Evolutionary conservation across 1,284 basidiomycete genomes (phyloP), one percentile per base, ranked within the genome.

Genomic region (Lignosus rhinocerotis): DNA sequence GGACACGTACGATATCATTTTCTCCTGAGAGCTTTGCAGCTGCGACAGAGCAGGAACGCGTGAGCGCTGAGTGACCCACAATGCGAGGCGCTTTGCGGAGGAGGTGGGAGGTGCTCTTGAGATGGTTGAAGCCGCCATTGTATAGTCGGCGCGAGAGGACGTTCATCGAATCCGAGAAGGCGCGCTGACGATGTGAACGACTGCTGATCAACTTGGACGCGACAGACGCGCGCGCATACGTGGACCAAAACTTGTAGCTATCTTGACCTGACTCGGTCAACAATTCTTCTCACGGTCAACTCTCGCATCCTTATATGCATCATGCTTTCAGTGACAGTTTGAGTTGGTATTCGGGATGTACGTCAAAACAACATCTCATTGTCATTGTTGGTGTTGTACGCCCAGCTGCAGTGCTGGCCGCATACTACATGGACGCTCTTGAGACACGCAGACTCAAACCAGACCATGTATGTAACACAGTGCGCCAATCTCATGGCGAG

Each of bases 121-220:
- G 67, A 52, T 70, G 70, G 64, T 71, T 70, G 66, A 71, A 71
- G 52, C 70, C 70, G 63, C 70, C 70, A 64, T 71, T 71, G 64
- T 69, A 71, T 46, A 71, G 67, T 50, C 70, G 61, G 55, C 70
- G 70, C 42, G 65, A 56, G 52, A 71, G 67, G 55, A 70, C 60
- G 55, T 67, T 67, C 70, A 71, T 71, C 46, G 57, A 59, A 52
- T 6, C 11, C 30, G 3, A 39, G 46, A 6, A 7, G 46, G 21
- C 31, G 32, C 31, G 36, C 38, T 12, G 39, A 42, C 46, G 46
- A 46, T 48, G 39, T 39, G 53, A 48, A 46, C 31, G 39, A 33
- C 12, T 42, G 39, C 54, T 47, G 52, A 56, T 58, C 58, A 56
- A 60, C 38, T 19, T 51, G 47, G 36, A 45, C 46, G 42, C 36